Percentiles rank a stretch among this genome's conserved stretches.
phyloP scores from a whole-genome alignment of 1,284 basidiomycete species.

The Ceratobasidium sp. region DNA sequence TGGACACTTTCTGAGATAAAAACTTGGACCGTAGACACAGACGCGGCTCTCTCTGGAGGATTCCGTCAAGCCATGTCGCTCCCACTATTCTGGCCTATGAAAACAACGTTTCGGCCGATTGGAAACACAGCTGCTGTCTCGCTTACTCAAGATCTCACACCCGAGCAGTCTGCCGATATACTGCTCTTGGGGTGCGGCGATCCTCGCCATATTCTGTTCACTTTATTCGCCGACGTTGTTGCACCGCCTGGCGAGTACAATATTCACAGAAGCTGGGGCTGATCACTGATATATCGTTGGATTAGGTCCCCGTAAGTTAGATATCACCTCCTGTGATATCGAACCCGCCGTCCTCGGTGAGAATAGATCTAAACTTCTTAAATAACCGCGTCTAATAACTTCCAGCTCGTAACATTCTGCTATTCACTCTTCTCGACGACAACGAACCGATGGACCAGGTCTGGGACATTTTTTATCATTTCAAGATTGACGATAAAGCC shows the following conservation, averaged over 20 bases:
- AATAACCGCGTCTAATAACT: neutral
- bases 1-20: no score
- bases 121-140: constrained; percentile 69
- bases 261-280: no score
- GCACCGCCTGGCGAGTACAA: neutral
- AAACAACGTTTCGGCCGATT: constrained; percentile 56
- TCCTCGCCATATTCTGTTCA: constrained; percentile 68
- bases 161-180: constrained; percentile 63
- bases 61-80: constrained; percentile 6
- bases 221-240: constrained; percentile 62
- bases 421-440: neutral
- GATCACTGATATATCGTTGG: neutral
- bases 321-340: constrained; percentile 3
- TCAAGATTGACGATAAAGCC: neutral
- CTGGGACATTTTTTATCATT: neutral
- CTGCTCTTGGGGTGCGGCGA: constrained; percentile 72
- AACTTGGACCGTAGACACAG: no score
- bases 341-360: neutral
- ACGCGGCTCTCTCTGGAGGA: no score
- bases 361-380: neutral
- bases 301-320: neutral
- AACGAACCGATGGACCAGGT: neutral
- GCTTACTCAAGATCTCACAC: constrained; percentile 65
- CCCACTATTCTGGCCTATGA: constrained; percentile 3
- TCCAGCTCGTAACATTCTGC: neutral